Evolutionary conservation across 345 rosid species (phyloP).

Genomic region (Kandelia obovata): DNA sequence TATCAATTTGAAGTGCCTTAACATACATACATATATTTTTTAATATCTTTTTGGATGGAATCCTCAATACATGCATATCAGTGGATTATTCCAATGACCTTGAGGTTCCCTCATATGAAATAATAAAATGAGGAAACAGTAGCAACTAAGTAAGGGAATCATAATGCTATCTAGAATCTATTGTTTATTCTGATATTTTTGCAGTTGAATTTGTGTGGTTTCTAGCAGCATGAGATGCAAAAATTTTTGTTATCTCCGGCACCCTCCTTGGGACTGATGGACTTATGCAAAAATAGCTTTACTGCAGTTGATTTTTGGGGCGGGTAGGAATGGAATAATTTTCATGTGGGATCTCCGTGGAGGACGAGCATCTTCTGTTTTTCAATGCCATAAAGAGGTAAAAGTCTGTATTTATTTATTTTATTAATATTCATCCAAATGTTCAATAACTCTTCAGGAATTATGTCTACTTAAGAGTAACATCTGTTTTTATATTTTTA

Average conservation of each 20-base stretch:
- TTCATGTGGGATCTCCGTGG: constrained; percentile 92
- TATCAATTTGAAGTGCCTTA: not conserved
- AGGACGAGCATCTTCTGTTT: constrained; percentile 62
- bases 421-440: too few relatives aligned
- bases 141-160: not conserved
- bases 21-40: not conserved
- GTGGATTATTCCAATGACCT: not conserved
- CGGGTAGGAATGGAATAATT: constrained; percentile 65
- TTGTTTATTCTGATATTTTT: not conserved
- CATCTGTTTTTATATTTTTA: too few relatives aligned
- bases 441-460: too few relatives aligned
- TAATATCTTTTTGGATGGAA: not conserved
- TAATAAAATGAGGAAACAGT: not conserved
- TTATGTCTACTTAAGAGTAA: too few relatives aligned
- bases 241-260: not conserved
- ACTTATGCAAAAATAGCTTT: constrained; percentile 14
- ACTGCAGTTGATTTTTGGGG: constrained; percentile 65
- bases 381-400: constrained; percentile 70
- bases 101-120: not conserved
- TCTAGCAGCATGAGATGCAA: not conserved
- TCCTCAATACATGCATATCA: not conserved
- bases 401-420: not conserved
- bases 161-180: not conserved
- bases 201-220: not conserved
- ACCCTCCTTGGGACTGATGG: not conserved